Percentiles rank a stretch among this genome's conserved stretches.
These are phyloP conservation scores for Agroathelia rolfsii DNA, from an alignment of 1,284 basidiomycete genomes.

Conservation along the genomic window DNA sequence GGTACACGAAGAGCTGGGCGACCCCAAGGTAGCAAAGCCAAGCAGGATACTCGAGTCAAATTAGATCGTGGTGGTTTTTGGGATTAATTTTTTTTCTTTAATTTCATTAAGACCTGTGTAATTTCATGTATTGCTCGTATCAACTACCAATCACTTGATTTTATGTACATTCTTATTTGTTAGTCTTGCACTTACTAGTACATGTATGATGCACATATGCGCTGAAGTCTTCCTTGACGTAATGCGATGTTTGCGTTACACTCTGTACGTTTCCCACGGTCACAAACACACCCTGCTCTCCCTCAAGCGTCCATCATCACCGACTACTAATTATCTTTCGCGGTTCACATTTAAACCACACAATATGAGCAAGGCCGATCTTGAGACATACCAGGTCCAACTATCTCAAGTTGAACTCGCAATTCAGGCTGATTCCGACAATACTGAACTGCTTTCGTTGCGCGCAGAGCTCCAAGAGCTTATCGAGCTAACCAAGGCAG, in stretches of 20 bases:
- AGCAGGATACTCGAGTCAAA: slow-evolving; percentile 61
- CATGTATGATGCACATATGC: too few relatives aligned
- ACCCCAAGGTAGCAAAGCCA: slow-evolving; percentile 77
- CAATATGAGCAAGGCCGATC: slow-evolving; percentile 63
- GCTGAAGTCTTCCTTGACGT: too few relatives aligned
- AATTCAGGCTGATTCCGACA: slow-evolving; percentile 74
- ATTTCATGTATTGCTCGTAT: too few relatives aligned
- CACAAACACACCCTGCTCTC: too few relatives aligned
- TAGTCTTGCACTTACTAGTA: too few relatives aligned
- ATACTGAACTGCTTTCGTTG: slow-evolving; percentile 67
- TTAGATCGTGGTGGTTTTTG: slow-evolving; percentile 53
- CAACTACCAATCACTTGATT: too few relatives aligned
- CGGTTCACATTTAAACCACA: slow-evolving; percentile 4
- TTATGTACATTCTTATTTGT: too few relatives aligned
- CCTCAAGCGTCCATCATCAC: too few relatives aligned
- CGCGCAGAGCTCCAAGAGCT: slow-evolving; percentile 84
- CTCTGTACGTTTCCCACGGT: too few relatives aligned
- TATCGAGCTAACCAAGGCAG: slow-evolving; percentile 76
- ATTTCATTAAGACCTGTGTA: slow-evolving; percentile 2
- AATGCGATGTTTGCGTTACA: too few relatives aligned
- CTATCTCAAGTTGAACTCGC: slow-evolving; percentile 86
- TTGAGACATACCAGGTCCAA: slow-evolving; percentile 84
- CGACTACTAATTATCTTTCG: too few relatives aligned
- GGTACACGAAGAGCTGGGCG: slow-evolving; percentile 57
- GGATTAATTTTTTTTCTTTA: slow-evolving; percentile 31